Percentiles rank a stretch among this genome's conserved stretches.
Evolutionary conservation across 257 asterid genomes (phyloP).

Genomic region (Nicotiana benthamiana): DNA sequence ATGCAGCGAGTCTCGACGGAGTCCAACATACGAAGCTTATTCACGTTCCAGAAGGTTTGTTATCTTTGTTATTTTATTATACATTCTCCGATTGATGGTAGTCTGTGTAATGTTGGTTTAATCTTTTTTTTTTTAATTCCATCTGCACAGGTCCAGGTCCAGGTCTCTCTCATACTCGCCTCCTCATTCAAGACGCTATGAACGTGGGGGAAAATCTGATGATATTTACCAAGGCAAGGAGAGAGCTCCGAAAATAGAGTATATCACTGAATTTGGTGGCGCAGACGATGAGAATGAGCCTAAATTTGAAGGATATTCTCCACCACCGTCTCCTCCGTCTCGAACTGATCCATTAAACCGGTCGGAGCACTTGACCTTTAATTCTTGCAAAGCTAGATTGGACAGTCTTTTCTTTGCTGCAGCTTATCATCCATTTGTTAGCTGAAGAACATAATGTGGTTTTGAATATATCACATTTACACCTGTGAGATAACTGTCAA

Average conservation of each 20-base stretch:
- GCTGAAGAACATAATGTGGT: constrained; percentile 47
- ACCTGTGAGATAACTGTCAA: constrained; percentile 36
- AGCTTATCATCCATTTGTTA: constrained; percentile 61
- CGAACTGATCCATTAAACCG: constrained; percentile 68
- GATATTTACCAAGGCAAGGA: constrained; percentile 63
- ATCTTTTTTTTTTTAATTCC: not conserved
- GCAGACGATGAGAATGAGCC: constrained; percentile 57
- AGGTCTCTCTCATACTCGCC: constrained; percentile 88
- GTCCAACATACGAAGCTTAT: constrained; percentile 98
- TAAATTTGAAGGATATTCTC: constrained; percentile 84
- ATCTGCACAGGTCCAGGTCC: constrained; percentile 52
- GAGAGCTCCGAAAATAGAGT: constrained; percentile 80
- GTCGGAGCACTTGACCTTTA: constrained; percentile 99
- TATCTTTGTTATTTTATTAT: not conserved
- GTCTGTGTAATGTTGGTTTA: constrained; percentile 8
- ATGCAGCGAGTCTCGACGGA: constrained; percentile 83
- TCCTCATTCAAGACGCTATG: constrained; percentile 54
- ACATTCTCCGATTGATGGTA: not conserved
- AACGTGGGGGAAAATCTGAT: constrained; percentile 51
- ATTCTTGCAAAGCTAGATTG: constrained; percentile 84
- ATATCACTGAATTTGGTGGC: constrained; percentile 95
- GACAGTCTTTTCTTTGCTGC: constrained; percentile 88
- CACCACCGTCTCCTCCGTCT: constrained; percentile 84
- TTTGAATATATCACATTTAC: constrained; percentile 38
- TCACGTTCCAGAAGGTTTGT: constrained; percentile 75